phyloP scores from a whole-genome alignment of 768 basidiomycete genomes.

The Amanita inopinata region DNA sequence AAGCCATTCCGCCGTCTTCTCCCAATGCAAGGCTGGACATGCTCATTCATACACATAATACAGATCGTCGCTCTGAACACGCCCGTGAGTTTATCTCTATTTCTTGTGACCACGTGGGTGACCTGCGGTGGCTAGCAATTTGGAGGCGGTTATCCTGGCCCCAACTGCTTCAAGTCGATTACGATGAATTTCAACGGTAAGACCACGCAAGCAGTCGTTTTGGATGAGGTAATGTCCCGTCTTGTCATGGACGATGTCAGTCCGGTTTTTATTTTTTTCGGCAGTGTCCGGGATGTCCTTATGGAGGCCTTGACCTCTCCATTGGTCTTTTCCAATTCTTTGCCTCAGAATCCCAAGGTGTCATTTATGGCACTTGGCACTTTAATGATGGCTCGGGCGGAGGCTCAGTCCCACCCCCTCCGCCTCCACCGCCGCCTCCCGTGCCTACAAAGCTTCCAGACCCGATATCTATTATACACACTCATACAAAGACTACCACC shows the following conservation, averaged over 20 bases:
- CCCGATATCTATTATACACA: too few species aligned
- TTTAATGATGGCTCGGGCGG: slow-evolving; percentile 32
- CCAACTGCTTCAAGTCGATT: slow-evolving; percentile 52
- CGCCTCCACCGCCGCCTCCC: slow-evolving; percentile 15
- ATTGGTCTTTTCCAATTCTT: slow-evolving; percentile 59
- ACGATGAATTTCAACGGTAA: slow-evolving; percentile 55
- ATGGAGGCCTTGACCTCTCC: slow-evolving; percentile 59
- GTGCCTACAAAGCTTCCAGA: slow-evolving; percentile 16
- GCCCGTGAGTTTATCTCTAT: slow-evolving; percentile 19
- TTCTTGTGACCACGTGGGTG: too few species aligned
- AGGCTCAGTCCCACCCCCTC: slow-evolving; percentile 15
- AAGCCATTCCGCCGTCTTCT: too few species aligned
- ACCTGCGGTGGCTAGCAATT: slow-evolving; percentile 35
- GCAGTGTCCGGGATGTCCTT: slow-evolving; percentile 61
- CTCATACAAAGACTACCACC: too few species aligned
- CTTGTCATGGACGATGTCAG: slow-evolving; percentile 5
- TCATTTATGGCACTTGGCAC: slow-evolving; percentile 54
- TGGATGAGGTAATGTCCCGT: slow-evolving; percentile 42
- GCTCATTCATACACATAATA: background rate
- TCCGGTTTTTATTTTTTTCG: slow-evolving; percentile 1
- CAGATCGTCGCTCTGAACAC: slow-evolving; percentile 49
- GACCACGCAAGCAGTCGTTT: slow-evolving; percentile 44
- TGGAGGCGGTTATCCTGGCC: slow-evolving; percentile 53
- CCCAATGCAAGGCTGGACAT: background rate
- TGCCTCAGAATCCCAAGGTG: slow-evolving; percentile 34